Percentiles rank a stretch among this genome's conserved stretches.
Evolutionary conservation across 163 green algal genomes (phyloP).

Genomic region (Chlorella variabilis): DNA sequence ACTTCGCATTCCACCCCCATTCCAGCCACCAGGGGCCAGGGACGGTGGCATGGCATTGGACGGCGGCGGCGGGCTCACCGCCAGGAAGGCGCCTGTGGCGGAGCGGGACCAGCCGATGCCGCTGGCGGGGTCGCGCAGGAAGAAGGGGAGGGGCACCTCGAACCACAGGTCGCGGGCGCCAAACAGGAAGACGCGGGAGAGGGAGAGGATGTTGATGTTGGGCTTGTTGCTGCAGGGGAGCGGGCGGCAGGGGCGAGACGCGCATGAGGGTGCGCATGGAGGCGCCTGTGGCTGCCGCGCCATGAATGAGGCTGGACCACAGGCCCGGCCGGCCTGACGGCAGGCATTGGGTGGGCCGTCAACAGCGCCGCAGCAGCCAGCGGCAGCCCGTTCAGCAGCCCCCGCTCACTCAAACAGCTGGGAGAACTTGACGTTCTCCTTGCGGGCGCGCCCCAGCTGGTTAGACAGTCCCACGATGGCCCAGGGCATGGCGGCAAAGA

Average conservation of each 20-base stretch:
- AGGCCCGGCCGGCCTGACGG: no score
- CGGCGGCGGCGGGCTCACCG: no score
- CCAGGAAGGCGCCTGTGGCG: constrained; percentile 69
- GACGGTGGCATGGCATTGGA: no score
- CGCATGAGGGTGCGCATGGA: background rate
- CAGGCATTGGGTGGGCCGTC: no score
- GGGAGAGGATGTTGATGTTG: constrained; percentile 83
- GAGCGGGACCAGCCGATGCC: constrained; percentile 76
- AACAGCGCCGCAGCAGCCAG: no score
- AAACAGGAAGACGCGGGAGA: constrained; percentile 81
- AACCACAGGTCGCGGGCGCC: constrained; percentile 86
- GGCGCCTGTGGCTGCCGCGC: no score
- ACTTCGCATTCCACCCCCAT: no score
- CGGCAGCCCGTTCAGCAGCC: background rate
- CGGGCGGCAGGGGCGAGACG: background rate
- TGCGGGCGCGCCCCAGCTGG: constrained; percentile 71
- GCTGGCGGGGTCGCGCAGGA: constrained; percentile 58
- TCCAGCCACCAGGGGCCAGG: no score
- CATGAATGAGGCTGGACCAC: no score
- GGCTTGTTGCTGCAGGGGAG: constrained; percentile 53
- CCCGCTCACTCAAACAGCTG: constrained; percentile 65
- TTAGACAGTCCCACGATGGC: constrained; percentile 69
- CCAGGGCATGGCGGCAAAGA: constrained; percentile 78
- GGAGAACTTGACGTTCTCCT: constrained; percentile 75
- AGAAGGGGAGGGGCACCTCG: constrained; percentile 88